Percentiles rank a stretch among this genome's conserved stretches.
These are phyloP conservation scores for Geotrichum restrictum DNA, from an alignment of 1,139 yeast species.

Conservation along the genomic window DNA sequence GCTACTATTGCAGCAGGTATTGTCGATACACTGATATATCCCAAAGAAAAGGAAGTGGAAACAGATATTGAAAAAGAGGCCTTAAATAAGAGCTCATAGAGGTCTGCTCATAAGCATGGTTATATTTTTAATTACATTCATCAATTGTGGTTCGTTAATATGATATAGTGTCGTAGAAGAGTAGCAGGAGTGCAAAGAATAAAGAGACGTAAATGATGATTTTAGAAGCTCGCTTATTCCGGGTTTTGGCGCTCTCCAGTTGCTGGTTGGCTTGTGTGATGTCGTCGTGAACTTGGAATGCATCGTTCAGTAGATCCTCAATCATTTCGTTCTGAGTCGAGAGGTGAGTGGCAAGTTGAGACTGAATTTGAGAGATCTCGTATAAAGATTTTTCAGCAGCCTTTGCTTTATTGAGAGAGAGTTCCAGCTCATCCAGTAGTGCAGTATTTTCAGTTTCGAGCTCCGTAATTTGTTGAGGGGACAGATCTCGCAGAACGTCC, in stretches of 20 bases:
- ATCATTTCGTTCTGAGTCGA: slow-evolving; percentile 74
- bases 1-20: slow-evolving; percentile 84
- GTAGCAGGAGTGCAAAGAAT: slow-evolving; percentile 56
- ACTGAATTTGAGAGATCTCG: slow-evolving; percentile 75
- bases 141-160: too few relatives aligned
- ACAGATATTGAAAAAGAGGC: background rate
- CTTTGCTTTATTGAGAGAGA: slow-evolving; percentile 40
- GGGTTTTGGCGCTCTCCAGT: slow-evolving; percentile 63
- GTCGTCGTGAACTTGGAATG: slow-evolving; percentile 64
- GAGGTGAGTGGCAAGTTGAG: slow-evolving; percentile 72
- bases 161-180: slow-evolving; percentile 52
- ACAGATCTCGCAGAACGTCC: slow-evolving; percentile 33
- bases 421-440: slow-evolving; percentile 62
- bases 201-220: slow-evolving; percentile 60
- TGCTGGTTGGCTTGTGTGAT: slow-evolving; percentile 71
- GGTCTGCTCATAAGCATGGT: background rate
- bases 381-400: slow-evolving; percentile 69
- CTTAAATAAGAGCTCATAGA: background rate
- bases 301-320: slow-evolving; percentile 61
- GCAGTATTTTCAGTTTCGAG: slow-evolving; percentile 70
- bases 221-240: slow-evolving; percentile 68
- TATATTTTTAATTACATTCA: too few relatives aligned
- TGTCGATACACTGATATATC: slow-evolving; percentile 33
- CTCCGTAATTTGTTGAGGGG: slow-evolving; percentile 63
- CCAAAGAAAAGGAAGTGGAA: slow-evolving; percentile 2